Conservation (phyloP, 2,329 filamentous ascomycete species). For the Neophaeococcomyces aloes region DNA sequence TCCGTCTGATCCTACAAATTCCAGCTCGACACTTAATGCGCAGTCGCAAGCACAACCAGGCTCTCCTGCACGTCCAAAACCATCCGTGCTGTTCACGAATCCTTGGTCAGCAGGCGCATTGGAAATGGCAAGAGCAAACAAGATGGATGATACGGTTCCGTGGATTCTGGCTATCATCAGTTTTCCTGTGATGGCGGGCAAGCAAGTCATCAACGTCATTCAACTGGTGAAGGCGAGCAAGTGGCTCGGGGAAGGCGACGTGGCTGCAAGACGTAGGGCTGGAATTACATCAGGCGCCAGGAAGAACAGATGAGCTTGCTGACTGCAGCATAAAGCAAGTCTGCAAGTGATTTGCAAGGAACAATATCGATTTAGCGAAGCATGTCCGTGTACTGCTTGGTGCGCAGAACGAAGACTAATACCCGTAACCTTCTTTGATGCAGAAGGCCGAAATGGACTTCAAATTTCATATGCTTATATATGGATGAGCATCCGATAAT, state of each 20-base stretch:
- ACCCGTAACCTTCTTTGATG: too few relatives aligned
- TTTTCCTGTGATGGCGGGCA: slow-evolving; percentile 76
- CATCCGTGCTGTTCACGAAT: slow-evolving; percentile 69
- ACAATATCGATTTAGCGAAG: too few relatives aligned
- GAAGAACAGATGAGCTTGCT: slow-evolving; percentile 1
- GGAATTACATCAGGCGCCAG: slow-evolving; percentile 24
- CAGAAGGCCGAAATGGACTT: too few relatives aligned
- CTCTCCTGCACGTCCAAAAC: slow-evolving; percentile 55
- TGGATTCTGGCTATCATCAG: slow-evolving; percentile 75
- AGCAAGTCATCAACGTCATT: slow-evolving; percentile 89
- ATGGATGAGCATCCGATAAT: too few relatives aligned
- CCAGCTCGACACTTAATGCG: slow-evolving; percentile 31
- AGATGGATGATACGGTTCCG: slow-evolving; percentile 66
- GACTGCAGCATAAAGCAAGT: too few relatives aligned
- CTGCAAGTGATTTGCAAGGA: too few relatives aligned
- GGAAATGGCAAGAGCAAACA: slow-evolving; percentile 87
- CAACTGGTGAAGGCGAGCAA: slow-evolving; percentile 88
- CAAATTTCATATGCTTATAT: too few relatives aligned
- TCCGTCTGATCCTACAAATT: slow-evolving; percentile 1
- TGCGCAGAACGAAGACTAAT: too few relatives aligned
- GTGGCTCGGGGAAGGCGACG: slow-evolving; percentile 87
- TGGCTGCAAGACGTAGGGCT: slow-evolving; percentile 49
- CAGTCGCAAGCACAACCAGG: slow-evolving; percentile 50
- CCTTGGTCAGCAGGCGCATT: slow-evolving; percentile 87
- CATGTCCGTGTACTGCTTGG: too few relatives aligned